A percentile compares a stretch with the other conserved stretches of the same genome.
These are phyloP conservation scores for Xylaria hypoxylon DNA, from an alignment of 2,329 filamentous ascomycete species.

Conservation along the genomic window DNA sequence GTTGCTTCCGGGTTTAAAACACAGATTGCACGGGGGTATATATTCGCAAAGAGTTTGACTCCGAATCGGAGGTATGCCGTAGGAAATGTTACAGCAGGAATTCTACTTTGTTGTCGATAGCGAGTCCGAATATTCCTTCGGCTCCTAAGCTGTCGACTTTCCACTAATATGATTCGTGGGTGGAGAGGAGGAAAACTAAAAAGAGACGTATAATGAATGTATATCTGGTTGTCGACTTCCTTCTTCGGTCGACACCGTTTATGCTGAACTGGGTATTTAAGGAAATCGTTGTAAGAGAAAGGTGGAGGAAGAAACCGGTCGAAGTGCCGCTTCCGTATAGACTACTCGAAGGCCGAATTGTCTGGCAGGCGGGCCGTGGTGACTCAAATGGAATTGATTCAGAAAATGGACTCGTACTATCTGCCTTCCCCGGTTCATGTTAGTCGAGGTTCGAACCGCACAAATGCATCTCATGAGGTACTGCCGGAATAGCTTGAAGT, in stretches of 20 bases:
- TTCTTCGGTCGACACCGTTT: constrained; percentile 13
- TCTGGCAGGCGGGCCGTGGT: constrained; percentile 27
- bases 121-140: constrained; percentile 21
- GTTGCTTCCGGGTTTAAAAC: constrained; percentile 16
- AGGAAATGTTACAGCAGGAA: constrained; percentile 32
- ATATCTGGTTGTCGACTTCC: constrained; percentile 28
- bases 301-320: constrained; percentile 16
- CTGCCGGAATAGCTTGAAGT: not conserved
- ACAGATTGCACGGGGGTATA: constrained; percentile 22
- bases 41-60: constrained; percentile 16
- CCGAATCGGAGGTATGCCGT: constrained; percentile 29
- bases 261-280: constrained; percentile 21
- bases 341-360: constrained; percentile 41
- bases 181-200: constrained; percentile 16
- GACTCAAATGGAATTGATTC: constrained; percentile 25
- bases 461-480: not conserved
- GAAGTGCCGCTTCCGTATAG: constrained; percentile 41
- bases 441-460: constrained; percentile 15
- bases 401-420: constrained; percentile 23
- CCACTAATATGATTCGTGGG: constrained; percentile 9
- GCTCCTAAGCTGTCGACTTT: constrained; percentile 18
- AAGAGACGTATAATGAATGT: constrained; percentile 29
- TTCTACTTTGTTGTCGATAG: constrained; percentile 24
- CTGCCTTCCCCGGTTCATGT: constrained; percentile 23
- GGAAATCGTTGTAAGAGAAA: constrained; percentile 16